Evolutionary conservation across 1,139 yeast species (phyloP), one percentile per base, ranked within the genome.

Genomic region (Sugiyamaella grinbergsii): DNA sequence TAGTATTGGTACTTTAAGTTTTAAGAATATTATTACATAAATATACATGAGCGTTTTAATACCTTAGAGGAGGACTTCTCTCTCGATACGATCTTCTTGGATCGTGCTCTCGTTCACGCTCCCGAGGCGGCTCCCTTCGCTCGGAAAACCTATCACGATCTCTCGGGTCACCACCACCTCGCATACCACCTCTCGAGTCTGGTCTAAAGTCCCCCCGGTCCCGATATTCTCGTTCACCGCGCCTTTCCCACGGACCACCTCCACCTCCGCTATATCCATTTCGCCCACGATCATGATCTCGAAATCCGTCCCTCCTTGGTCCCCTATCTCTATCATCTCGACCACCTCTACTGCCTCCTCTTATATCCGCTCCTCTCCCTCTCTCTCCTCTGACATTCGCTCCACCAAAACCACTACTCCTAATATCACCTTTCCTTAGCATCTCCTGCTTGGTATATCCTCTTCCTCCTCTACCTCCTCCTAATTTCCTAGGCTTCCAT

Each of bases 401-500:
- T n/a, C n/a, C n/a, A n/a, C n/a, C n/a, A n/a, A n/a, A n/a, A 16
- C 51, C 22, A 24, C 52, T 42, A 6, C 56, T 42, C 24, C 52
- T 41, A 10, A 55, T 45, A 29, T 50, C 50, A 23, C 41, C 39
- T 24, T 57, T 47, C 52, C 44, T 50, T 51, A 36, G 44, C 39
- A 47, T 43, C 50, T 33, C 55, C 39, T 37, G 53, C 39, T 64
- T 62, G 13, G 75, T 65, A 58, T 77, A 75, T 20, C 76, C 80
- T 50, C 88, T 69, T 1, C 88, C 88, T 5, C 89, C 90, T 10
- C 81, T 64, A 0, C 91, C 91, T 2, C 93, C 93, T 1, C 89
- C 91, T 1, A 85, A 69, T 52, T 86, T 66, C 64, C 91, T 69
- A 0, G 98, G 98, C 54, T 78, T 79, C 95, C 96, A 93, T 56